Evolutionary conservation across 2,329 filamentous ascomycete species (phyloP), one percentile per base, ranked within the genome.

Genomic region (Cryphonectria carpinicola): DNA sequence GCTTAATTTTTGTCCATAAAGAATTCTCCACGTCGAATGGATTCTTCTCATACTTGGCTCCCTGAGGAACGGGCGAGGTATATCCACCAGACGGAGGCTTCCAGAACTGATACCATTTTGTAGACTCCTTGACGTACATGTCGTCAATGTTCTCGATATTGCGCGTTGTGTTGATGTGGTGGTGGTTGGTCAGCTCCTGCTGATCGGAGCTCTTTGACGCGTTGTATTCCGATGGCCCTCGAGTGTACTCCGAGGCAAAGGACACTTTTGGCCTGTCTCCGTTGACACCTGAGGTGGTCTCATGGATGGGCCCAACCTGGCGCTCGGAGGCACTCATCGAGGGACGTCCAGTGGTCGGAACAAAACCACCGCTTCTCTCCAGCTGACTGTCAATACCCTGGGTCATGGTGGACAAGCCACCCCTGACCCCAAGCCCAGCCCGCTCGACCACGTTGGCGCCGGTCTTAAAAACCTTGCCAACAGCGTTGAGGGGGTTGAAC

Each of bases 91-190:
- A 80, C 0, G 89, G 89, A 0, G 87, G 86, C 74, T 89, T 88
- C 89, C 89, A 91, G 71, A 91, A 91, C 72, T 91, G 80, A 81
- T 87, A 91, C 83, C 88, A 91, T 56, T 79, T 81, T 0, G 81
- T 79, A 37, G 82, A 80, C 13, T 85, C 82, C 6, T 80, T 81
- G 66, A 80, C 77, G 67, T 85, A 84, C 79, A 87, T 84, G 14
- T 86, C 83, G 3, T 87, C 83, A 54, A 84, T 75, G 65, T 87
- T 83, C 3, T 80, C 80, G 8, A 84, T 76, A 71, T 84, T 86
- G 62, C 88, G 85, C 5, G 86, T 86, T 0, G 86, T 88, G 74
- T 89, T 89, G 19, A 82, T 83, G 46, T 80, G 76, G 71, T 73
- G 68, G 70, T 75, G 75, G 77, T 75, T 72, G 75, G 81, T 69